Conservation (phyloP, 352 stramenopile species). For the Pythium catenulatum region DNA sequence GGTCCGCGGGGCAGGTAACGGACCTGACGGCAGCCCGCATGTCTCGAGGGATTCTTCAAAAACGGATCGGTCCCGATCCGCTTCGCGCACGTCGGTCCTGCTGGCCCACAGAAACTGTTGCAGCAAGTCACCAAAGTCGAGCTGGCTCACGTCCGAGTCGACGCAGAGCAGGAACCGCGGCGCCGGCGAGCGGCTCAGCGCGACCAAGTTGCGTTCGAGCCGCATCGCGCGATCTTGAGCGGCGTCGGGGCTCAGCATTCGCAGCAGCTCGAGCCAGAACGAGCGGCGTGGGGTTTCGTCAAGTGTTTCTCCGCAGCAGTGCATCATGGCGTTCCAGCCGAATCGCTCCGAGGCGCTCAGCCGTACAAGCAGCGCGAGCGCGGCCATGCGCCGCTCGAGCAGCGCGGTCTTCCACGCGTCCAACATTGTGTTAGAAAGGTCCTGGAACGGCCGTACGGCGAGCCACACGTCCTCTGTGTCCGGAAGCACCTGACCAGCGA, state of each 20-base stretch:
- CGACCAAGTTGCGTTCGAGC: background rate
- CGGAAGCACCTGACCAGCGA: background rate
- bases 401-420: background rate
- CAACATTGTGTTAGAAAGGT: constrained; percentile 1
- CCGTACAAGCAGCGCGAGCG: background rate
- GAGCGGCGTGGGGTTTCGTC: background rate
- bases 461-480: constrained; percentile 7
- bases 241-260: background rate
- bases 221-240: background rate
- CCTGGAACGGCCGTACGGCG: constrained; percentile 16
- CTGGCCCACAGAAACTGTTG: background rate
- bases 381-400: background rate
- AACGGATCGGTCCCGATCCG: background rate
- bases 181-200: background rate
- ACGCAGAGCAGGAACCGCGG: background rate
- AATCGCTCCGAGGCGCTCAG: background rate
- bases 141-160: background rate
- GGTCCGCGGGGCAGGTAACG: background rate
- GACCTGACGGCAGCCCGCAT: background rate
- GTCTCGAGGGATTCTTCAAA: background rate
- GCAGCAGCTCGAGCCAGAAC: constrained; percentile 9
- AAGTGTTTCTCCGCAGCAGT: background rate
- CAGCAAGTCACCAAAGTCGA: background rate
- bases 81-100: background rate
- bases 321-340: constrained; percentile 2